Percentiles rank a stretch among this genome's conserved stretches.
Conservation (phyloP, 2,329 filamentous ascomycete genomes). For the Clonostachys byssicola region DNA sequence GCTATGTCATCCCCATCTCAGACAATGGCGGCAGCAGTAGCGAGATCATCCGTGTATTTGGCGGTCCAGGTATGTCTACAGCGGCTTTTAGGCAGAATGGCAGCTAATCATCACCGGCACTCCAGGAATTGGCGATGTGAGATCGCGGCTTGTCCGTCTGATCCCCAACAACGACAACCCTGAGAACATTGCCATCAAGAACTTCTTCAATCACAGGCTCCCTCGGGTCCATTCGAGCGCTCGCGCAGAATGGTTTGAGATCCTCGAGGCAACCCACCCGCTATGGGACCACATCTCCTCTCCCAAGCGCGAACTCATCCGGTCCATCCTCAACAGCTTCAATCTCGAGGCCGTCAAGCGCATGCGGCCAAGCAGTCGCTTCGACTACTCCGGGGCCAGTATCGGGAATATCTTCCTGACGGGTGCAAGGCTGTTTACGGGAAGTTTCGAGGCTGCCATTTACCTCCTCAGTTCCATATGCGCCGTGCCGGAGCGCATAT, state of each 20-base stretch:
- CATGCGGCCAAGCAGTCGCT: conserved; percentile 66
- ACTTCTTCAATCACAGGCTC: conserved; percentile 84
- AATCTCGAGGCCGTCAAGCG: conserved; percentile 78
- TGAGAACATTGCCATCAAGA: conserved; percentile 72
- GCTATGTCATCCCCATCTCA: conserved; percentile 90
- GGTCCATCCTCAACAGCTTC: conserved; percentile 71
- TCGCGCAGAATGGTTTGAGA: conserved; percentile 77
- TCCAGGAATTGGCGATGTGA: conserved; percentile 52
- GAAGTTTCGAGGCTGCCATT: conserved; percentile 88
- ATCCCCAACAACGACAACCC: conserved; percentile 63
- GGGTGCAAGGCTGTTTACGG: conserved; percentile 84
- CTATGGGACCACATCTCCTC: conserved; percentile 71
- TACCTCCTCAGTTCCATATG: conserved; percentile 87
- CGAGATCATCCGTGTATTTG: conserved; percentile 90
- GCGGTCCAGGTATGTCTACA: conserved; percentile 65
- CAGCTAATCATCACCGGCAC: conserved; percentile 1
- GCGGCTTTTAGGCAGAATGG: neutral
- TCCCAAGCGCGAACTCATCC: conserved; percentile 72
- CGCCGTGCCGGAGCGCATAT: conserved; percentile 70
- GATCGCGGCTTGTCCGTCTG: conserved; percentile 73
- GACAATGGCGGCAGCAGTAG: conserved; percentile 95
- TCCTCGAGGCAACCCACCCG: conserved; percentile 76
- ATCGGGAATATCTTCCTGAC: conserved; percentile 79
- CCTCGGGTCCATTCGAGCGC: conserved; percentile 55
- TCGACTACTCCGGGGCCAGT: conserved; percentile 73